phyloP scores from a whole-genome alignment of 371 early-diverging fungal genomes.

The Mucor mucedo region DNA sequence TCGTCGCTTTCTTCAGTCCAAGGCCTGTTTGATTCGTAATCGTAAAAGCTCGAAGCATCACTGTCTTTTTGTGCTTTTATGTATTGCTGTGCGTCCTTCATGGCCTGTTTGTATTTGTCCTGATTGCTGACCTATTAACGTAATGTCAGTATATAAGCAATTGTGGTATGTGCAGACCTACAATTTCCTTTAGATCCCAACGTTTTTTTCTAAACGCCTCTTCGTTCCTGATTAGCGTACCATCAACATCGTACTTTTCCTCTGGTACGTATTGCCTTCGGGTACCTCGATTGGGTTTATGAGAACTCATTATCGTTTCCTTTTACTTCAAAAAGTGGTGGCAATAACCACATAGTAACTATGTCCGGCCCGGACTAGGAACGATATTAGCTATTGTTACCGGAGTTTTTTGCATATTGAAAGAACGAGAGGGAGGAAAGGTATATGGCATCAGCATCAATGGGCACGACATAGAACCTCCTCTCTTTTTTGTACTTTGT shows the following conservation, averaged over 20 bases:
- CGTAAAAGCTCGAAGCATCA: neutral
- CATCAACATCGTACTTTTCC: conserved; percentile 47
- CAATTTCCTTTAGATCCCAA: conserved; percentile 52
- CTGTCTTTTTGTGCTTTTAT: conserved; percentile 29
- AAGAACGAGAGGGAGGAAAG: conserved; percentile 1
- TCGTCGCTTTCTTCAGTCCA: conserved; percentile 53
- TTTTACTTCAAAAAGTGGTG: neutral
- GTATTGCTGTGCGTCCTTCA: conserved; percentile 42
- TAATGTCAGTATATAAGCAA: neutral
- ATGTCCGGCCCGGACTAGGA: neutral
- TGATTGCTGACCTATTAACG: conserved; percentile 35
- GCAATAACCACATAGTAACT: neutral
- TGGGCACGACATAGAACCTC: conserved; percentile 14
- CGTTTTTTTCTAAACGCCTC: conserved; percentile 30
- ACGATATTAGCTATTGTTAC: neutral
- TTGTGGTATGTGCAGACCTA: conserved; percentile 16
- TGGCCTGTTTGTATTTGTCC: conserved; percentile 29
- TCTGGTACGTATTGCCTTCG: conserved; percentile 37
- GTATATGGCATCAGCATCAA: conserved; percentile 7
- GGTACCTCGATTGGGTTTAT: conserved; percentile 1
- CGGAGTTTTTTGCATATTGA: neutral
- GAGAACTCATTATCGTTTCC: conserved; percentile 2
- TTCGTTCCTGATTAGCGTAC: conserved; percentile 41
- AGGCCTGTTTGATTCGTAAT: conserved; percentile 12
- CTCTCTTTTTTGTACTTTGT: conserved; percentile 40